Conservation (phyloP, 2,329 filamentous ascomycete genomes). For the Phaeophleospora eucalypticola region DNA sequence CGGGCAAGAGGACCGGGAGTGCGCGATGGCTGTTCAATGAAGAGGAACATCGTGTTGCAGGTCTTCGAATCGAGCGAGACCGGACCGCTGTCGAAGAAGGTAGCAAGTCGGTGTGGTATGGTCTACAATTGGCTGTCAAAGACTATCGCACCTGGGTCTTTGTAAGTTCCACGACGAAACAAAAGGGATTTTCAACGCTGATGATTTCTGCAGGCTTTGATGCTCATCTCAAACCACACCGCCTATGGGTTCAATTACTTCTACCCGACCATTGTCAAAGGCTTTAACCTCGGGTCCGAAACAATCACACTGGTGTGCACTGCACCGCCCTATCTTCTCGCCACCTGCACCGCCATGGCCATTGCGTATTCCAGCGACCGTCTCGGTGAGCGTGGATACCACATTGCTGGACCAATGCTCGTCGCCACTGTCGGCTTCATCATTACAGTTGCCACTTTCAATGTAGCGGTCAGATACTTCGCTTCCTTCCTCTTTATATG, state of each 20-base stretch:
- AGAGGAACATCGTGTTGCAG: too few species aligned
- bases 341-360: conserved; percentile 7
- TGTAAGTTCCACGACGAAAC: too few species aligned
- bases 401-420: conserved; percentile 51
- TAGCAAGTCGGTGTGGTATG: too few species aligned
- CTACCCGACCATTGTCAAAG: neutral
- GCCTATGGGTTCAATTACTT: conserved; percentile 36
- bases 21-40: conserved; percentile 21
- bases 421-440: conserved; percentile 46
- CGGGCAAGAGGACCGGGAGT: conserved; percentile 29
- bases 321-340: conserved; percentile 60
- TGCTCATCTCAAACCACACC: too few species aligned
- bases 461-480: conserved; percentile 20
- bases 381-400: conserved; percentile 35
- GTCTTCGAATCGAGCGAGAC: too few species aligned
- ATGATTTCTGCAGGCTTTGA: too few species aligned
- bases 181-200: too few species aligned
- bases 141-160: too few species aligned
- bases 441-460: conserved; percentile 5
- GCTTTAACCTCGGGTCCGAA: neutral
- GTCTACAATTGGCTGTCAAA: too few species aligned
- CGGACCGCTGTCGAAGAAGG: too few species aligned
- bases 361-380: conserved; percentile 27
- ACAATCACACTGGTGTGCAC: conserved; percentile 36
- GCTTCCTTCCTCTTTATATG: conserved; percentile 34